These are phyloP conservation scores for Geum urbanum DNA, from an alignment of 306 rosid species.

Conservation along the genomic window DNA sequence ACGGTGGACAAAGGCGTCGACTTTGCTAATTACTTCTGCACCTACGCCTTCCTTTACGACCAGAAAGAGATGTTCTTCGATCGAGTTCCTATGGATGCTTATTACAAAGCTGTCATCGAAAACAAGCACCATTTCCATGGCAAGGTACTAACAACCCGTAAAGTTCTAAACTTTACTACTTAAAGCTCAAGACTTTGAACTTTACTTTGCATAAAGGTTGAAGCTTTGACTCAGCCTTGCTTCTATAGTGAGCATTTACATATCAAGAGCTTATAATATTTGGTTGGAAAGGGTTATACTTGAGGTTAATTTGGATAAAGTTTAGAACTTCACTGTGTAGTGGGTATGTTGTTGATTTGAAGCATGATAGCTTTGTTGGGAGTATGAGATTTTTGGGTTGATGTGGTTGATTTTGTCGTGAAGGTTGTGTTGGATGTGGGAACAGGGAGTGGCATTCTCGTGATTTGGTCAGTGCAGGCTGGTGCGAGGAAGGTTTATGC, in stretches of 20 bases:
- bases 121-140: slow-evolving; percentile 81
- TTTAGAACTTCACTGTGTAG: background rate
- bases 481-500: slow-evolving; percentile 99
- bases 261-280: background rate
- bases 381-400: slow-evolving; percentile 13
- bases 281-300: background rate
- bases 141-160: slow-evolving; percentile 41
- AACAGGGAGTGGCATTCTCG: slow-evolving; percentile 99
- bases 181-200: background rate
- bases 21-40: slow-evolving; percentile 85
- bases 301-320: background rate
- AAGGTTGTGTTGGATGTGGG: slow-evolving; percentile 98
- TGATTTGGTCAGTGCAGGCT: slow-evolving; percentile 96
- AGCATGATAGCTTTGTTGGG: background rate
- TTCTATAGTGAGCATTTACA: background rate
- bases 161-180: background rate
- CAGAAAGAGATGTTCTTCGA: slow-evolving; percentile 99
- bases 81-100: slow-evolving; percentile 98
- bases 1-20: slow-evolving; percentile 76
- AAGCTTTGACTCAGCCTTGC: too few species aligned
- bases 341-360: background rate
- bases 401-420: slow-evolving; percentile 32
- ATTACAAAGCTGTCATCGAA: slow-evolving; percentile 67
- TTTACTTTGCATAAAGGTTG: background rate
- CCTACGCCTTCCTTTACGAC: slow-evolving; percentile 86